phyloP scores from a whole-genome alignment of 1,284 basidiomycete species.

The Sphaerobolus stellatus region DNA sequence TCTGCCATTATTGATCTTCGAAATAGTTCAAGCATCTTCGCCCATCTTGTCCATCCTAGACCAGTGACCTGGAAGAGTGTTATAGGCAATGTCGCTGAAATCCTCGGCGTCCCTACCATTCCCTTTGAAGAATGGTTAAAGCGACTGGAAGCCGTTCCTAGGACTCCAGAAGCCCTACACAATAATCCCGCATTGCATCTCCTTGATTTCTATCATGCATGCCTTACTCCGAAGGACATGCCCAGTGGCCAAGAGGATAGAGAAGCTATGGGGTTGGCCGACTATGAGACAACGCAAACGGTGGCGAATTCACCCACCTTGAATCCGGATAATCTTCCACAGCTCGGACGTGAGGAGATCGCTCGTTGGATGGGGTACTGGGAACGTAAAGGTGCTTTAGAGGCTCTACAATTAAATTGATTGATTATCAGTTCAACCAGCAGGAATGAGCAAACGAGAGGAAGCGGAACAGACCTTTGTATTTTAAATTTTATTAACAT shows the following conservation, averaged over 20 bases:
- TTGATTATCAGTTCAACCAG: too few species aligned
- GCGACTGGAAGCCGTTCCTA: constrained; percentile 18
- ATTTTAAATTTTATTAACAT: too few species aligned
- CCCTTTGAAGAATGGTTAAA: constrained; percentile 31
- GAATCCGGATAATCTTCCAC: background rate
- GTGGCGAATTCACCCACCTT: background rate
- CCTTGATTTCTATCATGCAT: constrained; percentile 6
- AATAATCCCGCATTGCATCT: constrained; percentile 9
- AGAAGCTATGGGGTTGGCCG: background rate
- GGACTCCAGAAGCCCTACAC: constrained; percentile 6
- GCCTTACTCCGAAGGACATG: background rate
- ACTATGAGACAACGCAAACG: background rate
- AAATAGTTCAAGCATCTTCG: background rate
- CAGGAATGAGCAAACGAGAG: too few species aligned
- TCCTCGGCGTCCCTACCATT: constrained; percentile 24
- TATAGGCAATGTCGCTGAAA: constrained; percentile 20
- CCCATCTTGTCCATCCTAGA: constrained; percentile 29
- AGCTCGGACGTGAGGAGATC: background rate
- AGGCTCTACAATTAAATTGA: too few species aligned
- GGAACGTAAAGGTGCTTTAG: constrained; percentile 1
- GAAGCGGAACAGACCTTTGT: too few species aligned
- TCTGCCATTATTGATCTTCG: constrained; percentile 24
- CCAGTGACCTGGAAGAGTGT: constrained; percentile 24
- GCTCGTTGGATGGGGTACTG: constrained; percentile 10
- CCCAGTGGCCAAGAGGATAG: background rate